A percentile compares a stretch with the other conserved stretches of the same genome.
Evolutionary conservation across 208 protist genomes (phyloP).

Genomic region (Trypanosoma boissoni): DNA sequence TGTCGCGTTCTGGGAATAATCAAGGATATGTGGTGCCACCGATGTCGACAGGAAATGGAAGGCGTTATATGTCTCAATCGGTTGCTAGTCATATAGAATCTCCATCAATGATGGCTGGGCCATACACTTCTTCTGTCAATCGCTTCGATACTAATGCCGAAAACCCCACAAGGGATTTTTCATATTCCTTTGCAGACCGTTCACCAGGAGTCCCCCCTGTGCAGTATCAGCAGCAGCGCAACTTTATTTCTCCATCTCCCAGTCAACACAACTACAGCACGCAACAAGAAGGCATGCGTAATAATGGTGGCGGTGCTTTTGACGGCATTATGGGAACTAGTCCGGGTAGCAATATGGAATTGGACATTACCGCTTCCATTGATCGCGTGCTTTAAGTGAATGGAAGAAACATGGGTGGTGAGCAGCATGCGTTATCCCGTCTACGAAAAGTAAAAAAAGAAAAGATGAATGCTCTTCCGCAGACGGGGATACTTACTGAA

Average conservation of each 20-base stretch:
- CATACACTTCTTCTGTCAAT: constrained; percentile 22
- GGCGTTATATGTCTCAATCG: constrained; percentile 7
- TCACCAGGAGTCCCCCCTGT: not conserved
- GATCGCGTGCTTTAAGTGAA: too few relatives aligned
- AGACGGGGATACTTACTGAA: too few relatives aligned
- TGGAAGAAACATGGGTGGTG: too few relatives aligned
- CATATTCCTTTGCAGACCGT: constrained; percentile 8
- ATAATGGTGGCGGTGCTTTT: not conserved
- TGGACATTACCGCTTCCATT: too few relatives aligned
- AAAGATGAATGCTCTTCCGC: too few relatives aligned
- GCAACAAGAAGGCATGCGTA: constrained; percentile 2
- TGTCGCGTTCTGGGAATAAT: constrained; percentile 12
- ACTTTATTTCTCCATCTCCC: not conserved
- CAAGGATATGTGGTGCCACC: constrained; percentile 14
- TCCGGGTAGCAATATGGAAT: too few relatives aligned
- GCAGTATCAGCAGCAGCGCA: constrained; percentile 12
- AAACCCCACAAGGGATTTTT: not conserved
- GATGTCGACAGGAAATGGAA: constrained; percentile 6
- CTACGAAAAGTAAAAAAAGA: too few relatives aligned
- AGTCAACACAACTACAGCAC: not conserved
- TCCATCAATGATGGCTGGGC: constrained; percentile 8
- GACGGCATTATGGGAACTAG: too few relatives aligned
- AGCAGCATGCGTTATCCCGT: too few relatives aligned
- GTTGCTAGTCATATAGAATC: constrained; percentile 7
- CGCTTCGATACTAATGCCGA: constrained; percentile 16